phyloP scores from a whole-genome alignment of 1,284 basidiomycete genomes.

The Wolfiporia cocos region DNA sequence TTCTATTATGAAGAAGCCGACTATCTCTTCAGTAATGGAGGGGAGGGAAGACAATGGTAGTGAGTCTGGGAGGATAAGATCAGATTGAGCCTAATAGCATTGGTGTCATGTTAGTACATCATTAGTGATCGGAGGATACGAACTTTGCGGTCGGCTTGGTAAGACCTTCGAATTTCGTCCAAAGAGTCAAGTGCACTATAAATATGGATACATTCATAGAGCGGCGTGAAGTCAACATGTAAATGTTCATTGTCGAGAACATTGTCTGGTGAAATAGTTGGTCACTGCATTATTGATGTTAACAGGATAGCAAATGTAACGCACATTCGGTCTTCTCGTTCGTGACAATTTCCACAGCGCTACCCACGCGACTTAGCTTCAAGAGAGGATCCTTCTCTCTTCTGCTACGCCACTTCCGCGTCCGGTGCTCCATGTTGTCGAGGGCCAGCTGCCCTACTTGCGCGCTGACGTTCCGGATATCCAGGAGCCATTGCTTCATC shows the following conservation, averaged over 20 bases:
- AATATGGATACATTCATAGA: constrained; percentile 98
- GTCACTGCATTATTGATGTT: not conserved
- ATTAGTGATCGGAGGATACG: constrained; percentile 8
- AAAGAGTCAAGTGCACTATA: constrained; percentile 89
- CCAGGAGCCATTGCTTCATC: constrained; percentile 95
- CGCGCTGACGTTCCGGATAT: constrained; percentile 86
- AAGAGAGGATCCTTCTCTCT: constrained; percentile 75
- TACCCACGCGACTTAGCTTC: constrained; percentile 82
- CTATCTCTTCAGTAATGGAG: constrained; percentile 84
- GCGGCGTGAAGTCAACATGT: constrained; percentile 87
- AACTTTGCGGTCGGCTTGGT: constrained; percentile 94
- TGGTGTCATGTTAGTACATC: not conserved
- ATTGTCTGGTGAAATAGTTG: constrained; percentile 53
- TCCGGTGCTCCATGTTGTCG: constrained; percentile 84
- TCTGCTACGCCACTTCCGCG: constrained; percentile 79
- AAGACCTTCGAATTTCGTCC: constrained; percentile 86
- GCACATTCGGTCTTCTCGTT: constrained; percentile 94
- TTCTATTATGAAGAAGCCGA: constrained; percentile 99
- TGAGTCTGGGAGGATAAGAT: constrained; percentile 81
- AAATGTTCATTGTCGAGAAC: constrained; percentile 89
- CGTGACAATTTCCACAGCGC: constrained; percentile 89
- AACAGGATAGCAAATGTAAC: constrained; percentile 18
- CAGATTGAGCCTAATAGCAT: constrained; percentile 95
- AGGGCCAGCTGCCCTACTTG: constrained; percentile 87
- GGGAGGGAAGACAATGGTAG: constrained; percentile 43